Conservation (phyloP, 805 yeast genomes). For the Ogataea neopini region DNA sequence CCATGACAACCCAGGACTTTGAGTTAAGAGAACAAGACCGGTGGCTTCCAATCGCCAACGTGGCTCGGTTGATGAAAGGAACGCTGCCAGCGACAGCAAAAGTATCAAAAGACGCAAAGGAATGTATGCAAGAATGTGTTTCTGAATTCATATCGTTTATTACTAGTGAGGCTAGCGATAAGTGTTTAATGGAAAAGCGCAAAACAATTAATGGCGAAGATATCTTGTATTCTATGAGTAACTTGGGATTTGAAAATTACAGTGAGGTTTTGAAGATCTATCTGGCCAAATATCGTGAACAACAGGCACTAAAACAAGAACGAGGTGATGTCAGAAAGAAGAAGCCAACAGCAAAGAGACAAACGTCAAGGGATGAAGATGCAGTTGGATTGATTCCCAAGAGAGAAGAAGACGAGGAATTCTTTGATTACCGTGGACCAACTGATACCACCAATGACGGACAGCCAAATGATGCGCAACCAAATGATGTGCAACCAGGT, state of each 20-base stretch:
- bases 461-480: conserved; percentile 1
- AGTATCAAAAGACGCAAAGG: conserved; percentile 77
- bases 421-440: conserved; percentile 13
- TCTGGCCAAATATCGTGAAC: conserved; percentile 68
- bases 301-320: conserved; percentile 72
- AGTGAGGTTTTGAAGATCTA: conserved; percentile 69
- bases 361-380: background rate
- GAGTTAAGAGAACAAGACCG: conserved; percentile 62
- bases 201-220: conserved; percentile 75
- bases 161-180: conserved; percentile 65
- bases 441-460: background rate
- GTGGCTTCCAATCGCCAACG: conserved; percentile 64
- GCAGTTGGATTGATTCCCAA: conserved; percentile 11
- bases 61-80: conserved; percentile 74
- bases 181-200: conserved; percentile 62
- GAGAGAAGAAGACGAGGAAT: conserved; percentile 23
- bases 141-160: conserved; percentile 65
- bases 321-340: conserved; percentile 51
- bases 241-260: conserved; percentile 69
- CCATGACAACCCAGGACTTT: conserved; percentile 35
- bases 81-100: conserved; percentile 75
- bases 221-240: conserved; percentile 60
- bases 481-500: conserved; percentile 6
- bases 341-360: conserved; percentile 15
- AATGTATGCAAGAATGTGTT: conserved; percentile 67